phyloP scores from a whole-genome alignment of 1,139 yeast species.

The Candida tetrigidarum region DNA sequence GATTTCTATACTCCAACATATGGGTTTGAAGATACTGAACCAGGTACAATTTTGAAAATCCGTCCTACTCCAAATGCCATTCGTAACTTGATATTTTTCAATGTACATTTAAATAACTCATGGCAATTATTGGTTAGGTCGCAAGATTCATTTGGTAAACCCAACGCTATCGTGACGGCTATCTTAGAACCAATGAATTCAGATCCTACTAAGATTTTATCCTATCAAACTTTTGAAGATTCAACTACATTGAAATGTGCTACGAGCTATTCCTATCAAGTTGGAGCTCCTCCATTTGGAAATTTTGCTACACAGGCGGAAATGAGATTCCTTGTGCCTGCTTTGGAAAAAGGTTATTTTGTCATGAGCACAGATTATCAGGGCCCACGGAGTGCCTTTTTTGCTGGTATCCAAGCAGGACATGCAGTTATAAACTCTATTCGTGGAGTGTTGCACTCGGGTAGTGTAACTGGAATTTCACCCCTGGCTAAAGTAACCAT shows the following conservation, averaged over 20 bases:
- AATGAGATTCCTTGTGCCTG: conserved; percentile 23
- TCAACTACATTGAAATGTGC: conserved; percentile 19
- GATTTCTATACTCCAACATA: conserved; percentile 31
- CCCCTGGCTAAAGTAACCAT: conserved; percentile 24
- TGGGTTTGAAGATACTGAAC: conserved; percentile 25
- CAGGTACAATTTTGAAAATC: conserved; percentile 30
- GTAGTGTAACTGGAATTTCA: conserved; percentile 24
- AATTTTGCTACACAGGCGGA: conserved; percentile 23
- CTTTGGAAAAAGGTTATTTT: conserved; percentile 29
- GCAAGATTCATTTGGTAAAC: conserved; percentile 31
- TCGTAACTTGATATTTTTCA: conserved; percentile 17
- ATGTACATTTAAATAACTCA: conserved; percentile 20
- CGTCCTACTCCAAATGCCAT: conserved; percentile 28
- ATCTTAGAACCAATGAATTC: conserved; percentile 34
- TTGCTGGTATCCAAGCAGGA: conserved; percentile 29
- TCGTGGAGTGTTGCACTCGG: conserved; percentile 24
- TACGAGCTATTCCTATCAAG: conserved; percentile 20
- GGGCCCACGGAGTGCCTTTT: conserved; percentile 23
- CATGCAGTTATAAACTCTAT: conserved; percentile 26
- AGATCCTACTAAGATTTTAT: conserved; percentile 24
- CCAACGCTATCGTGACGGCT: conserved; percentile 36
- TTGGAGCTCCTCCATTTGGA: conserved; percentile 14
- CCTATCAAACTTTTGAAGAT: conserved; percentile 23
- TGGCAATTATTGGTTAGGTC: conserved; percentile 41
- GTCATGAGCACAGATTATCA: conserved; percentile 33